These are phyloP conservation scores for Juglanconis juglandina DNA, from an alignment of 2,329 filamentous ascomycete species.

Conservation along the genomic window DNA sequence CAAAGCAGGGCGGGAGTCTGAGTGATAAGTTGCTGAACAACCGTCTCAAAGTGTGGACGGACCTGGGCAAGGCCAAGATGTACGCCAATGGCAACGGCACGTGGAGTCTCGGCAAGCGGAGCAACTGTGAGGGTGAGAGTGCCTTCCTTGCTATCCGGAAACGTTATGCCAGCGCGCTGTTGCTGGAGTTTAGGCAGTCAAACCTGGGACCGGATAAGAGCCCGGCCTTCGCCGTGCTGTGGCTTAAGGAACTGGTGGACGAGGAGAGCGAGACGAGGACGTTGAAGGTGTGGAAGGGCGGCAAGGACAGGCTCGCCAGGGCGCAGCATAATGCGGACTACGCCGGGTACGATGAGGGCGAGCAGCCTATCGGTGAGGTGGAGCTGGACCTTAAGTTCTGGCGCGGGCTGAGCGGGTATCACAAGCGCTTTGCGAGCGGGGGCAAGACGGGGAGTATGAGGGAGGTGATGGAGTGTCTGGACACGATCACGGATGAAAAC, in stretches of 20 bases:
- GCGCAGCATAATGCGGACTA: slow-evolving; percentile 33
- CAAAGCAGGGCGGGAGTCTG: slow-evolving; percentile 37
- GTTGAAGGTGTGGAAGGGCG: slow-evolving; percentile 64
- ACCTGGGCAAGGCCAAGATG: slow-evolving; percentile 56
- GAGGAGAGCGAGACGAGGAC: slow-evolving; percentile 59
- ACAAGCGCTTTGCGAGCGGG: slow-evolving; percentile 49
- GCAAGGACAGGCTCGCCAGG: slow-evolving; percentile 45
- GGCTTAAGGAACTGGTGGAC: slow-evolving; percentile 67
- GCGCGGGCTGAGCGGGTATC: slow-evolving; percentile 58
- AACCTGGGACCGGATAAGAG: slow-evolving; percentile 51
- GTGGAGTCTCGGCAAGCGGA: slow-evolving; percentile 52
- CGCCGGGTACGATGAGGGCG: slow-evolving; percentile 47
- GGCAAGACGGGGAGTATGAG: slow-evolving; percentile 50
- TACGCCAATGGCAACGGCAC: slow-evolving; percentile 42
- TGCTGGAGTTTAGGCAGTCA: slow-evolving; percentile 59
- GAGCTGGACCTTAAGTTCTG: slow-evolving; percentile 58
- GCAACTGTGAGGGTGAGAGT: slow-evolving; percentile 30
- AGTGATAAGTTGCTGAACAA: slow-evolving; percentile 45
- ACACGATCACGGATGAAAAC: slow-evolving; percentile 57
- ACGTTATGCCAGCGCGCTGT: slow-evolving; percentile 55
- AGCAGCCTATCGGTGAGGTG: slow-evolving; percentile 53
- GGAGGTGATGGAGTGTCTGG: slow-evolving; percentile 62
- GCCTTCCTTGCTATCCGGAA: slow-evolving; percentile 56
- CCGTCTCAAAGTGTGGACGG: slow-evolving; percentile 58
- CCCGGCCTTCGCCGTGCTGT: slow-evolving; percentile 60